Percentiles rank a stretch among this genome's conserved stretches.
phyloP scores from a whole-genome alignment of 148 eudicot genomes.

The Vaccinium vitisidaea region DNA sequence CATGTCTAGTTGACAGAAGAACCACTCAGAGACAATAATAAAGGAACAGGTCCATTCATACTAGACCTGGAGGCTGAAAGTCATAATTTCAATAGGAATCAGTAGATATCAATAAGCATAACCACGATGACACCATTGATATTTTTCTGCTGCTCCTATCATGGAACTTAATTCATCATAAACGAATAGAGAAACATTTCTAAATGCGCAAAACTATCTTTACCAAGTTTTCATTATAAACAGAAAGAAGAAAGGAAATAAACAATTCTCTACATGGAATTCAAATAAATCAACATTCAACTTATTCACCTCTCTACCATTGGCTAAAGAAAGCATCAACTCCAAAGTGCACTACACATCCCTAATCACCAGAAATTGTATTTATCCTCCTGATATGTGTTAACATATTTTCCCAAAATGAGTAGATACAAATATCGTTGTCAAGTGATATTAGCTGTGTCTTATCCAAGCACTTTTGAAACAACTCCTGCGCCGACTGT shows the following conservation, averaged over 20 bases:
- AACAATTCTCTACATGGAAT: not conserved
- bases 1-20: not conserved
- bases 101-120: not conserved
- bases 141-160: not conserved
- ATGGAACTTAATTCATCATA: not conserved
- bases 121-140: not conserved
- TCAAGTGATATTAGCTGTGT: not conserved
- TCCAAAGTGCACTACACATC: not conserved
- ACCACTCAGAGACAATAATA: not conserved
- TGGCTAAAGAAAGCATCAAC: not conserved
- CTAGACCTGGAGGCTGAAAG: not conserved
- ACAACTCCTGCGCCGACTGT: constrained; percentile 76
- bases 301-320: not conserved
- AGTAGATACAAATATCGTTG: not conserved
- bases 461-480: constrained; percentile 57
- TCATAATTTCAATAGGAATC: not conserved
- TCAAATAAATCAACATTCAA: not conserved
- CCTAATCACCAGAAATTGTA: not conserved
- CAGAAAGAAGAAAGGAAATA: not conserved
- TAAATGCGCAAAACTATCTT: not conserved
- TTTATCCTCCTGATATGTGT: not conserved
- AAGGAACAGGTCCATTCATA: not conserved
- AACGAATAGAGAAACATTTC: not conserved
- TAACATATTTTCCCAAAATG: not conserved
- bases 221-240: not conserved